Evolutionary conservation across 1,139 yeast genomes (phyloP), one percentile per base, ranked within the genome.

Genomic region (Geotrichum europaeum): DNA sequence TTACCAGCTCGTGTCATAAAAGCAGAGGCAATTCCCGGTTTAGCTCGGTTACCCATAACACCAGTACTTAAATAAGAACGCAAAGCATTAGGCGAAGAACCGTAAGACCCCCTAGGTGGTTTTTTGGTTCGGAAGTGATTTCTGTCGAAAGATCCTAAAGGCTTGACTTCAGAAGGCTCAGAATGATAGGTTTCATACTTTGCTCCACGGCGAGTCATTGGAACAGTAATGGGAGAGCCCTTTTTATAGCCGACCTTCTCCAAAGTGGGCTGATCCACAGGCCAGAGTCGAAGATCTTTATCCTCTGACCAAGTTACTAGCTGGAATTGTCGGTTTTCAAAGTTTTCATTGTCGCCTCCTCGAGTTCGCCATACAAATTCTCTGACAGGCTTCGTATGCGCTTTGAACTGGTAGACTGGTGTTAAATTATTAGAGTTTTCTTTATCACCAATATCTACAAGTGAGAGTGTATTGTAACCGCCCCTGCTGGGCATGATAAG

Each of bases 291-390:
- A 62, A 94, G 76, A 70, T 90, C 96, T 66, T 85, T 83, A 70
- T 94, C 99, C 64, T 89, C 85, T 0, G 96, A 87, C 97, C 98
- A 94, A 0, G 99, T 89, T 0, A 94, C 95, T 58, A 94, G 74
- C 71, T 92, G 97, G 69, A 82, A 91, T 64, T 90, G 96, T 60
- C 91, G 79, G 76, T 91, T 91, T 66, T 84, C 86, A 10, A 78
- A 68, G 7, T 75, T 76, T 20, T 79, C 80, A 7, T 69, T 63
- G 65, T 76, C 64, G 0, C 78, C 68, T 60, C 84, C 78, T 60
- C 89, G 77, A 9, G 84, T 77, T 66, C 97, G 78, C 97, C 97
- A 92, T 1, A 92, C 77, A 70, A 91, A 90, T 70, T 92, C 98
- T 56, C 86, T 86, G 24, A 92, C 86, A 1, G 94, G 88, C 56